Conservation (phyloP, 1,284 basidiomycete genomes). For the Heterobasidion annosum region DNA sequence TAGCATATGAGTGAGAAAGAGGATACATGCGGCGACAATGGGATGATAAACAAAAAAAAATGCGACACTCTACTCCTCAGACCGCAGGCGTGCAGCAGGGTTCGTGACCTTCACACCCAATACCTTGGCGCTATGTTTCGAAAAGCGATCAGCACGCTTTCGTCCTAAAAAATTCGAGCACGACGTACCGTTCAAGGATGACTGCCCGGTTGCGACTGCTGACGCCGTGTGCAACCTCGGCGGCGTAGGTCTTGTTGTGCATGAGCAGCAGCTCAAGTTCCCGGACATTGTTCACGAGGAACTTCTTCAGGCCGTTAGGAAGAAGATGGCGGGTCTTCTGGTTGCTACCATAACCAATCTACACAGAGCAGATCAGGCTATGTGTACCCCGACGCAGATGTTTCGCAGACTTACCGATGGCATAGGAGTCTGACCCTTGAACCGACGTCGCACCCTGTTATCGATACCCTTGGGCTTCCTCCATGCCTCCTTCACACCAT, state of each 20-base stretch:
- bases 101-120: slow-evolving; percentile 94
- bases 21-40: slow-evolving; percentile 1
- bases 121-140: slow-evolving; percentile 66
- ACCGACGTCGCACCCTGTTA: slow-evolving; percentile 90
- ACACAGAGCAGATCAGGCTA: not conserved
- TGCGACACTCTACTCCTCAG: slow-evolving; percentile 73
- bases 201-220: slow-evolving; percentile 92
- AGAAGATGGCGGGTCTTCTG: slow-evolving; percentile 92
- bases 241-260: slow-evolving; percentile 97
- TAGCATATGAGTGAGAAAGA: slow-evolving; percentile 1
- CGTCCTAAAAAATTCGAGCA: slow-evolving; percentile 2
- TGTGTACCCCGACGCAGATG: not conserved
- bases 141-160: slow-evolving; percentile 4
- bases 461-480: slow-evolving; percentile 97
- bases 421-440: slow-evolving; percentile 94
- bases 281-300: slow-evolving; percentile 86
- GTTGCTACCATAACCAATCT: slow-evolving; percentile 84
- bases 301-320: slow-evolving; percentile 91
- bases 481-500: slow-evolving; percentile 94
- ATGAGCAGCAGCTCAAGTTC: slow-evolving; percentile 92
- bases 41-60: slow-evolving; percentile 3
- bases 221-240: slow-evolving; percentile 96
- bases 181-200: slow-evolving; percentile 78
- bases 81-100: slow-evolving; percentile 88
- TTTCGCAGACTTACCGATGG: slow-evolving; percentile 58